Evolutionary conservation across 1,284 basidiomycete genomes (phyloP), one percentile per base, ranked within the genome.

Genomic region (Pyrrhoderma noxium): DNA sequence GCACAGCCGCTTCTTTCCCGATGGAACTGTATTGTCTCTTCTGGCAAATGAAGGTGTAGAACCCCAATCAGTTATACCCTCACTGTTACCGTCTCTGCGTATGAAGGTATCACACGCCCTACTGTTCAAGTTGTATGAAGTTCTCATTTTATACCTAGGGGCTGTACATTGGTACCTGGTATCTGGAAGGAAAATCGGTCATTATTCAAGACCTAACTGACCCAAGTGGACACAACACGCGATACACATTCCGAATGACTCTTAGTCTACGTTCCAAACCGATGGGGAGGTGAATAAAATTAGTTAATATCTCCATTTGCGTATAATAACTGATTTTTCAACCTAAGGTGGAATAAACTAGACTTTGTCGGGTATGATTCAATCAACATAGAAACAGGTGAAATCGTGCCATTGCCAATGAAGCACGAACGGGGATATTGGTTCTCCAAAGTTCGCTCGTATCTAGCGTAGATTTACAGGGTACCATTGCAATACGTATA

Each of bases 381-480:
- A 0, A 77, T 93, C 27, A 79, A 89, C 56, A 62, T 87, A 22
- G 77, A 76, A 41, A 89, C 78, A 18, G 91, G 89, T 1, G 91
- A 94, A 65, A 71, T 78, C 11, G 66, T 77, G 18, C 80, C 85
- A 16, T 70, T 95, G 42, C 73, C 79, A 7, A 70, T 94, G 59
- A 89, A 87, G 63, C 83, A 93, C 61, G 89, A 93, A 64, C 76
- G 89, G 55, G 82, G 91, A 21, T 96, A 92, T 65, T 93, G 89
- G 81, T 96, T 96, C 67, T 94, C 91, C 39, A 92, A 89, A 68
- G 87, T 90, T 49, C 72, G 72, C 58, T 86, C 84, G 45, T 77
- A 74, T 60, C 56, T 60, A 19, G 53, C 46, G n/a, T 48, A 46
- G 38, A 34, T 2, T 14, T 14, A 34, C 25, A 23, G 11, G n/a